Evolutionary conservation across 2,329 filamentous ascomycete species (phyloP).

Genomic region (Colletotrichum sublineola): DNA sequence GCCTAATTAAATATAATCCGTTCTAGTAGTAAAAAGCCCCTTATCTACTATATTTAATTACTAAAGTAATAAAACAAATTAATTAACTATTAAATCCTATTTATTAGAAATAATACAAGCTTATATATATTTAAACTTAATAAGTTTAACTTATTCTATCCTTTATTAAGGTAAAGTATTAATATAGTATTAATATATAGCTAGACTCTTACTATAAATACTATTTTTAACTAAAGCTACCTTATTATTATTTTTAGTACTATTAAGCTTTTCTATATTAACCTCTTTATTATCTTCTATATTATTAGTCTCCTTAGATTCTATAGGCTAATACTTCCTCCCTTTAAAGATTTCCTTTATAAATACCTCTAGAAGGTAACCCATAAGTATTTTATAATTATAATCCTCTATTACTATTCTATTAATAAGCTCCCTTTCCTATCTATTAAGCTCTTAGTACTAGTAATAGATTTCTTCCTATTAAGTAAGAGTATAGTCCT

Average conservation of each 20-base stretch:
- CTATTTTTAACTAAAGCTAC: too few species aligned
- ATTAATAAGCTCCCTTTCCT: slow-evolving; percentile 49
- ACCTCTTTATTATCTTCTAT: background rate
- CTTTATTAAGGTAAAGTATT: too few species aligned
- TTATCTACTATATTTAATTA: too few species aligned
- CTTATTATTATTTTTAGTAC: background rate
- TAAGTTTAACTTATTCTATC: too few species aligned
- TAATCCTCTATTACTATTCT: slow-evolving; percentile 48
- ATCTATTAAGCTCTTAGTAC: slow-evolving; percentile 53
- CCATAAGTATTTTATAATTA: slow-evolving; percentile 49
- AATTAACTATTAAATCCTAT: too few species aligned
- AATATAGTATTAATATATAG: too few species aligned
- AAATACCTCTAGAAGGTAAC: slow-evolving; percentile 48
- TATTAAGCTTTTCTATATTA: background rate
- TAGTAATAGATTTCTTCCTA: slow-evolving; percentile 50
- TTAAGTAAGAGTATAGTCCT: slow-evolving; percentile 45
- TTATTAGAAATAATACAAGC: too few species aligned
- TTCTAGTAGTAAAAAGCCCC: too few species aligned
- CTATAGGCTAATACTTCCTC: background rate
- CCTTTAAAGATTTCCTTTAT: slow-evolving; percentile 39
- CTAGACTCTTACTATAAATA: too few species aligned
- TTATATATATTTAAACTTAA: too few species aligned
- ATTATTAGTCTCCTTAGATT: background rate
- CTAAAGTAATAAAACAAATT: too few species aligned
- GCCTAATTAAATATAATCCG: too few species aligned